Conservation (phyloP, 306 rosid genomes). For the Fagus crenata region DNA sequence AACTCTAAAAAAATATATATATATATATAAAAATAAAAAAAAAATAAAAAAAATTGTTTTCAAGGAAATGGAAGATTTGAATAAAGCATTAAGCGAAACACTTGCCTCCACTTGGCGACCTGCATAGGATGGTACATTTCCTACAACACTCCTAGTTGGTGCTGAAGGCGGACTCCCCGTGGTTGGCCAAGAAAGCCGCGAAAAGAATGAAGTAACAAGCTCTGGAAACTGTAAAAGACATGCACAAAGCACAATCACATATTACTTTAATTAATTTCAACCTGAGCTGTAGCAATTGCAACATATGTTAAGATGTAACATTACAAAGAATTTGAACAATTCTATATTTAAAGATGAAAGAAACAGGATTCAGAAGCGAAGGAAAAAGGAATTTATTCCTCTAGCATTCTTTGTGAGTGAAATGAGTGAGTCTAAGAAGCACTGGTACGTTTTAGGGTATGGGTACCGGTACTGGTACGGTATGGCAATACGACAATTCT, state of each 20-base stretch:
- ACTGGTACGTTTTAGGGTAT: too few species aligned
- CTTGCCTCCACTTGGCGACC: constrained; percentile 80
- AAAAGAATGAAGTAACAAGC: constrained; percentile 63
- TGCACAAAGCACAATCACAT: constrained; percentile 27
- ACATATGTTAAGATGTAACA: neutral
- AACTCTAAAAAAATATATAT: neutral
- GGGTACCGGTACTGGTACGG: too few species aligned
- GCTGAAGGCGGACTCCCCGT: constrained; percentile 59
- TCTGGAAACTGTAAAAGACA: constrained; percentile 65
- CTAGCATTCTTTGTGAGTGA: neutral
- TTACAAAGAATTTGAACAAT: neutral
- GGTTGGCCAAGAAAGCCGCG: constrained; percentile 73
- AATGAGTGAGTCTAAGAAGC: too few species aligned
- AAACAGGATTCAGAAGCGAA: neutral
- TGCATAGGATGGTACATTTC: constrained; percentile 55
- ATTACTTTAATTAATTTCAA: constrained; percentile 25
- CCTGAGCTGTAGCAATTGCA: constrained; percentile 26
- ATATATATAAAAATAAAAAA: neutral
- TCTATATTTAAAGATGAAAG: neutral
- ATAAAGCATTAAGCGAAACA: constrained; percentile 27
- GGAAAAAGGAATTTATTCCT: neutral
- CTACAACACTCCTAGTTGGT: constrained; percentile 54
- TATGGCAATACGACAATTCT: too few species aligned
- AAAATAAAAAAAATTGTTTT: too few species aligned
- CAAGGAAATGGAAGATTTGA: neutral